Evolutionary conservation across 2,329 filamentous ascomycete genomes (phyloP).

Genomic region (Ophiostoma populinum): DNA sequence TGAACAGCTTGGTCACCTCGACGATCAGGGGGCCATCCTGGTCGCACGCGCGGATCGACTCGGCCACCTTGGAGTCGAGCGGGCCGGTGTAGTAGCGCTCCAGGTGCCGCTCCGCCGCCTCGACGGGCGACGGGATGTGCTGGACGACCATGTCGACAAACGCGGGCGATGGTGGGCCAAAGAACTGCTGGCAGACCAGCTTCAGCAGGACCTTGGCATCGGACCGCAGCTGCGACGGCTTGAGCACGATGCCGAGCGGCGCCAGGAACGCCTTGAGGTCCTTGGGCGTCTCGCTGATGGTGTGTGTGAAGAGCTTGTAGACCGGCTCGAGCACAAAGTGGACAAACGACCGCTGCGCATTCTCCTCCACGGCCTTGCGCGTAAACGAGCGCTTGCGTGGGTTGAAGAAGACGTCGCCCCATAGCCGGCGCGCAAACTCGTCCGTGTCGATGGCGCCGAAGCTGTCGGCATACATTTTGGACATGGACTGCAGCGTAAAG

Average conservation of each 20-base stretch:
- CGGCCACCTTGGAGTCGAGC: conserved; percentile 61
- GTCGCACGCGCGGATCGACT: conserved; percentile 66
- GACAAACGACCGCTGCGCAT: conserved; percentile 72
- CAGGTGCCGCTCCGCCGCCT: conserved; percentile 59
- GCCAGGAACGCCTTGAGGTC: conserved; percentile 66
- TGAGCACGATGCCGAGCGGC: conserved; percentile 66
- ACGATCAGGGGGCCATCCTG: conserved; percentile 84
- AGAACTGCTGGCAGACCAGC: conserved; percentile 87
- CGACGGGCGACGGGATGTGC: conserved; percentile 74
- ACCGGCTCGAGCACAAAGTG: conserved; percentile 92
- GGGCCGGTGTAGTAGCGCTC: conserved; percentile 87
- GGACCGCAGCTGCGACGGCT: conserved; percentile 79
- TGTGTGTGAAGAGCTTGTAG: conserved; percentile 94
- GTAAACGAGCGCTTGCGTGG: conserved; percentile 81
- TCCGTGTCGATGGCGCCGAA: conserved; percentile 66
- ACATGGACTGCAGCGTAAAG: conserved; percentile 85
- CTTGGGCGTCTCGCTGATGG: conserved; percentile 75
- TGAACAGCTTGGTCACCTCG: conserved; percentile 87
- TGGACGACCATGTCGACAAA: conserved; percentile 92
- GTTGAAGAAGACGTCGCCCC: conserved; percentile 97
- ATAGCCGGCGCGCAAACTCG: conserved; percentile 72
- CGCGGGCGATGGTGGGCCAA: conserved; percentile 60
- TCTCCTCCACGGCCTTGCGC: conserved; percentile 66
- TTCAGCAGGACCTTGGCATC: conserved; percentile 82
- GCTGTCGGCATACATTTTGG: conserved; percentile 86